Evolutionary conservation across 2,329 filamentous ascomycete genomes (phyloP).

Genomic region (Aureobasidium sp.): DNA sequence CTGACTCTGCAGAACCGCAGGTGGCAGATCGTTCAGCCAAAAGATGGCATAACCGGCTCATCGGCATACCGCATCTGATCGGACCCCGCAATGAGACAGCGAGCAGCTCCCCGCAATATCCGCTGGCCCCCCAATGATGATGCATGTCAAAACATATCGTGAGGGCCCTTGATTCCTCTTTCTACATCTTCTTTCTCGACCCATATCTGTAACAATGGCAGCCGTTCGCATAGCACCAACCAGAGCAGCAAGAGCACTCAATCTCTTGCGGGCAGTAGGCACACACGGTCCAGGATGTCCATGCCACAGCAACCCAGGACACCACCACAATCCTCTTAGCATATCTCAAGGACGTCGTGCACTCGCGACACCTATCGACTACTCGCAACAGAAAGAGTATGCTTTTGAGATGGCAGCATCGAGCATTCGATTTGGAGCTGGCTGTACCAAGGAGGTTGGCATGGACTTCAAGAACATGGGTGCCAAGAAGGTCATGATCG

Average conservation of each 20-base stretch:
- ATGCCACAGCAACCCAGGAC: slow-evolving; percentile 80
- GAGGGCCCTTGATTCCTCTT: background rate
- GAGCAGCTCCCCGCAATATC: background rate
- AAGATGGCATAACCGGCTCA: background rate
- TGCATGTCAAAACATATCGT: slow-evolving; percentile 4
- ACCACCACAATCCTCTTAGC: slow-evolving; percentile 52
- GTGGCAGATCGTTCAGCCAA: background rate
- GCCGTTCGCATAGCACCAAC: slow-evolving; percentile 34
- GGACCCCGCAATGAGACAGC: background rate
- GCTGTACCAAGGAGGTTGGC: slow-evolving; percentile 88
- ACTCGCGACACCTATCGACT: slow-evolving; percentile 69
- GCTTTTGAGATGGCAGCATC: slow-evolving; percentile 98
- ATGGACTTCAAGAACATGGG: slow-evolving; percentile 96
- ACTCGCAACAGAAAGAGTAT: slow-evolving; percentile 77
- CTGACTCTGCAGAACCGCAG: background rate
- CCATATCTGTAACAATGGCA: slow-evolving; percentile 21
- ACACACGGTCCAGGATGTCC: slow-evolving; percentile 81
- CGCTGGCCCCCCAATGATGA: background rate
- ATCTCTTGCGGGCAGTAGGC: slow-evolving; percentile 77
- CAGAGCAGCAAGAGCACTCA: slow-evolving; percentile 52
- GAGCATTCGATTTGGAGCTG: slow-evolving; percentile 86
- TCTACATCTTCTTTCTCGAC: background rate
- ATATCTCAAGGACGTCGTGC: slow-evolving; percentile 48
- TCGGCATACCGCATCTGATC: background rate
- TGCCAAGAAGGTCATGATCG: slow-evolving; percentile 77